Percentiles rank a stretch among this genome's conserved stretches.
Evolutionary conservation across 768 basidiomycete species (phyloP).

Genomic region (Boletus huronensis): DNA sequence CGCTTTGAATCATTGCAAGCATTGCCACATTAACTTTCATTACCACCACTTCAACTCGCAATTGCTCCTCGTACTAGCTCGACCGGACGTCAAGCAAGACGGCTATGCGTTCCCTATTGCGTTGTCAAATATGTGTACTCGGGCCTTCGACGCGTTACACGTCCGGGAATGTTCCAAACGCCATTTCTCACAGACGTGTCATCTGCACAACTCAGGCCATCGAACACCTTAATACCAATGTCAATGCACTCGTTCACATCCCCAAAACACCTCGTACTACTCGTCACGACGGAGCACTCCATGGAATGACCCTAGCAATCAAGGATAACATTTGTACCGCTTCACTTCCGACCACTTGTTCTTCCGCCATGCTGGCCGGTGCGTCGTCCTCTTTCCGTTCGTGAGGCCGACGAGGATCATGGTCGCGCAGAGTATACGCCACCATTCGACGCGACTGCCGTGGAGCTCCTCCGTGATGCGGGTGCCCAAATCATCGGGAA

Average conservation of each 20-base stretch:
- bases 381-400: constrained; percentile 8
- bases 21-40: no score
- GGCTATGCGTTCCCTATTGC: background rate
- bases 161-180: background rate
- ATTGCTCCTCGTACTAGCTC: background rate
- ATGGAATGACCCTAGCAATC: constrained; percentile 56
- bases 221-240: constrained; percentile 30
- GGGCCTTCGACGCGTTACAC: background rate
- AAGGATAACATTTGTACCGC: constrained; percentile 87
- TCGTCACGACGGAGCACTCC: constrained; percentile 28
- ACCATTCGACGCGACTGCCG: constrained; percentile 86
- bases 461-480: constrained; percentile 48
- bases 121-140: background rate
- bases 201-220: constrained; percentile 6
- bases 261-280: background rate
- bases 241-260: constrained; percentile 56
- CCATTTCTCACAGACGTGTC: constrained; percentile 1
- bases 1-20: no score
- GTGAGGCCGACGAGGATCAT: background rate
- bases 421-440: constrained; percentile 59
- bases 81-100: background rate
- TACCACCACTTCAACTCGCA: background rate
- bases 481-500: constrained; percentile 83
- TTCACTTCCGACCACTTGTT: constrained; percentile 67
- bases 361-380: constrained; percentile 74